Percentiles rank a stretch among this genome's conserved stretches.
Evolutionary conservation across 306 rosid species (phyloP).

Genomic region (Vigna unguiculata): DNA sequence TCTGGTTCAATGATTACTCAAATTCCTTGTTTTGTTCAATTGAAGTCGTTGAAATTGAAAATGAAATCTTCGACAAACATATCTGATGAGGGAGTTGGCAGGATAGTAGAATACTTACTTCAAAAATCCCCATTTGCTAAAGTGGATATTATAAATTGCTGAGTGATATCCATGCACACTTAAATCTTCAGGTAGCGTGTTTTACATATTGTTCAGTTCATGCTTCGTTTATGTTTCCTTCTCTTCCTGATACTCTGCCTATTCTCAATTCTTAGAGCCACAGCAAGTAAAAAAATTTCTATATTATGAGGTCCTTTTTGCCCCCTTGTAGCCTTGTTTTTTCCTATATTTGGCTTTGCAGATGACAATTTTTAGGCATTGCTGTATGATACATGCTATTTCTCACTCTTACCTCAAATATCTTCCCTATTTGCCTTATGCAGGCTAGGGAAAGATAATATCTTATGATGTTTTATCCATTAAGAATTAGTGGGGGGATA

Average conservation of each 20-base stretch:
- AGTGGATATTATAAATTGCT: constrained; percentile 26
- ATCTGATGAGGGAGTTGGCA: constrained; percentile 14
- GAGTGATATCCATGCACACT: not conserved
- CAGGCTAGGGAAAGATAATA: not conserved
- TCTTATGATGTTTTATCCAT: not conserved
- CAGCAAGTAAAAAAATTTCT: constrained; percentile 1
- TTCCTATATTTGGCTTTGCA: not conserved
- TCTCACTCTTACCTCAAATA: not conserved
- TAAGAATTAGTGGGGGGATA: not conserved
- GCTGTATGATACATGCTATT: not conserved
- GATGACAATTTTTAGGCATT: not conserved
- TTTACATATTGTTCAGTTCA: not conserved
- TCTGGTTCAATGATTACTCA: constrained; percentile 7
- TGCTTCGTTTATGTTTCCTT: constrained; percentile 17
- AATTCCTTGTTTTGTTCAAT: constrained; percentile 38
- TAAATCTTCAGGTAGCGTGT: not conserved
- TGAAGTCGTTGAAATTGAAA: constrained; percentile 38
- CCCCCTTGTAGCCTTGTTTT: not conserved
- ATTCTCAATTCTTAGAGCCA: not conserved
- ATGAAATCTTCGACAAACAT: constrained; percentile 11
- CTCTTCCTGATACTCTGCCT: not conserved
- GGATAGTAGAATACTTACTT: constrained; percentile 32
- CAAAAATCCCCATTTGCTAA: constrained; percentile 34
- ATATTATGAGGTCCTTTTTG: constrained; percentile 15
- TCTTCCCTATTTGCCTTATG: constrained; percentile 8